A percentile compares a stretch with the other conserved stretches of the same genome.
Evolutionary conservation across 345 rosid species (phyloP).

Genomic region (Garcia nutans): DNA sequence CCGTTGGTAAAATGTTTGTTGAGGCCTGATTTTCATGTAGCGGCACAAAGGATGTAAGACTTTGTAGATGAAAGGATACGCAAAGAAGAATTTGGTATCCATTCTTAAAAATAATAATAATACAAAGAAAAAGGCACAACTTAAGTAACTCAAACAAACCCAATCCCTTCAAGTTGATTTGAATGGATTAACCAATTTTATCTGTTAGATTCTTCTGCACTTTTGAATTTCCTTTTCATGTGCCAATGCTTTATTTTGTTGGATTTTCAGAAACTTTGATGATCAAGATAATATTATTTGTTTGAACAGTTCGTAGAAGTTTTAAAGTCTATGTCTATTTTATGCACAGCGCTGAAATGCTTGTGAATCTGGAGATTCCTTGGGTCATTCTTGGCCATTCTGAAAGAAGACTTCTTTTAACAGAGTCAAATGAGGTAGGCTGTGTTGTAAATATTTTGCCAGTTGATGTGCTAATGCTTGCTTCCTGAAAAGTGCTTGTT

Average conservation of each 20-base stretch:
- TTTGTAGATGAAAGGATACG: not conserved
- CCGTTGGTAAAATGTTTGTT: slow-evolving; percentile 56
- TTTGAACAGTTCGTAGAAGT: not conserved
- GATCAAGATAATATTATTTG: not conserved
- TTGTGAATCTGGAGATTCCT: slow-evolving; percentile 65
- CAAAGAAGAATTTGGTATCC: not conserved
- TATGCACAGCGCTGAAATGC: slow-evolving; percentile 83
- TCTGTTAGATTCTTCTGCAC: too few species aligned
- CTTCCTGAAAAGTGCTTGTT: not conserved
- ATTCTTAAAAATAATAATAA: too few species aligned
- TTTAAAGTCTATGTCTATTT: not conserved
- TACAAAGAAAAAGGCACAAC: not conserved
- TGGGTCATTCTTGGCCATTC: slow-evolving; percentile 99
- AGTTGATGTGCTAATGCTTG: not conserved
- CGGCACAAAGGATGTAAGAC: slow-evolving; percentile 47
- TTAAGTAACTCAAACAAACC: not conserved
- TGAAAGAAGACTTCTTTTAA: slow-evolving; percentile 68
- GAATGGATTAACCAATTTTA: not conserved
- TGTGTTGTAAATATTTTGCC: slow-evolving; percentile 8
- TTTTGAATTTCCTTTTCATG: not conserved
- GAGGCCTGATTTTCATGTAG: slow-evolving; percentile 74
- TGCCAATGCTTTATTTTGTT: not conserved
- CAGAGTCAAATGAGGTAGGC: slow-evolving; percentile 69
- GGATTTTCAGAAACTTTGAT: not conserved
- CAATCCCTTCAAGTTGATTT: not conserved